Evolutionary conservation across 495 filamentous ascomycete genomes (phyloP).

Genomic region (Beverwykella pulmonaria): DNA sequence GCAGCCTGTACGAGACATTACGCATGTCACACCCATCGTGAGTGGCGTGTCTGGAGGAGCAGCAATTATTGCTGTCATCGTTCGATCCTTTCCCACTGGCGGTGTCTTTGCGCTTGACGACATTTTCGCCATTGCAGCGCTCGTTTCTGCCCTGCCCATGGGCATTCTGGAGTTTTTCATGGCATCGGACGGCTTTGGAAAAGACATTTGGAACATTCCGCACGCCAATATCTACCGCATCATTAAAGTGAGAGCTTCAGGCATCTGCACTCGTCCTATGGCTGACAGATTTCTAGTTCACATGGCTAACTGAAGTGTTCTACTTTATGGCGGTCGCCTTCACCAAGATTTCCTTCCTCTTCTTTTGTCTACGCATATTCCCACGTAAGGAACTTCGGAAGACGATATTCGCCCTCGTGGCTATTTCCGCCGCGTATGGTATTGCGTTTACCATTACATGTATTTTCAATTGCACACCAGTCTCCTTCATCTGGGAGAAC

Average conservation of each 20-base stretch:
- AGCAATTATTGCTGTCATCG: constrained; percentile 8
- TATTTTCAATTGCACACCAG: constrained; percentile 51
- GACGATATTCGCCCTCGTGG: constrained; percentile 41
- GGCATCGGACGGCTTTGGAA: constrained; percentile 2
- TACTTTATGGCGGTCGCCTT: constrained; percentile 47
- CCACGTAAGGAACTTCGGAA: constrained; percentile 43
- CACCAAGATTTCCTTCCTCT: constrained; percentile 52
- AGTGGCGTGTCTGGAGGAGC: not conserved
- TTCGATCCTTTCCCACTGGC: constrained; percentile 3
- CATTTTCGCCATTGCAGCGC: not conserved
- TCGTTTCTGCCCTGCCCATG: not conserved
- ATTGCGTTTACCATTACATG: constrained; percentile 46
- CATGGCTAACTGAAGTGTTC: constrained; percentile 17
- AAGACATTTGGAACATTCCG: constrained; percentile 30
- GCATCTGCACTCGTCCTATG: not conserved
- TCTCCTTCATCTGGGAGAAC: constrained; percentile 36
- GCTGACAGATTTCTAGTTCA: not conserved
- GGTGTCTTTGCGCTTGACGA: constrained; percentile 11
- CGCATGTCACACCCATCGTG: constrained; percentile 1
- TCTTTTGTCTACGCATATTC: constrained; percentile 57
- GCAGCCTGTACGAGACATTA: constrained; percentile 20
- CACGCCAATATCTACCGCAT: constrained; percentile 13
- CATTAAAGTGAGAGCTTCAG: constrained; percentile 1
- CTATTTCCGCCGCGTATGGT: constrained; percentile 42
- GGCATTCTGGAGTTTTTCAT: not conserved